A percentile compares a stretch with the other conserved stretches of the same genome.
Evolutionary conservation across 352 stramenopile species (phyloP).

Genomic region (Phytophthora cajani): DNA sequence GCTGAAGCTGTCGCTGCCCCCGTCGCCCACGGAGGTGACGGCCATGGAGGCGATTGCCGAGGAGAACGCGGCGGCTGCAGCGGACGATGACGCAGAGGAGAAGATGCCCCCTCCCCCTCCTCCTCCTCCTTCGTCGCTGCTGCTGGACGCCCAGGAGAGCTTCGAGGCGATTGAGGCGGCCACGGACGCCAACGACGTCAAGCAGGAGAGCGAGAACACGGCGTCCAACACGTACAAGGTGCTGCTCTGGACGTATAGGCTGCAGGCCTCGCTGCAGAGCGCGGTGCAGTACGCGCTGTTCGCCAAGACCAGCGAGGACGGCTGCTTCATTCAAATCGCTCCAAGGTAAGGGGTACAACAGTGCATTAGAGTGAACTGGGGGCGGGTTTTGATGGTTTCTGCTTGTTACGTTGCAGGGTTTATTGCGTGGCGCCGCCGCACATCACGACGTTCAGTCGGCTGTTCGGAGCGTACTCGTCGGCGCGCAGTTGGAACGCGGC

Average conservation of each 20-base stretch:
- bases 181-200: slow-evolving; percentile 56
- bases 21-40: slow-evolving; percentile 27
- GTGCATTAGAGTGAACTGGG: not conserved
- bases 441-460: slow-evolving; percentile 77
- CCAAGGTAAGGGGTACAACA: slow-evolving; percentile 48
- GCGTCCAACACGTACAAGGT: slow-evolving; percentile 75
- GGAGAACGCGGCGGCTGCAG: slow-evolving; percentile 32
- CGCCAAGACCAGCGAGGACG: slow-evolving; percentile 82
- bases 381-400: slow-evolving; percentile 5
- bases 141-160: slow-evolving; percentile 53
- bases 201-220: slow-evolving; percentile 81
- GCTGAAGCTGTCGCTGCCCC: slow-evolving; percentile 42
- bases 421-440: slow-evolving; percentile 83
- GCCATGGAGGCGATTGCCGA: slow-evolving; percentile 43
- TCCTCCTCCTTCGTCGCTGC: slow-evolving; percentile 21
- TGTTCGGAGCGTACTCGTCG: slow-evolving; percentile 71
- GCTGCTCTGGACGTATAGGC: slow-evolving; percentile 80
- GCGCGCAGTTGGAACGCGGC: slow-evolving; percentile 74
- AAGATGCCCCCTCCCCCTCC: slow-evolving; percentile 16
- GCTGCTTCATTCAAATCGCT: slow-evolving; percentile 83
- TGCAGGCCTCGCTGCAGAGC: slow-evolving; percentile 78
- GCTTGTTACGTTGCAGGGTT: slow-evolving; percentile 45
- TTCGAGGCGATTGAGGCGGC: slow-evolving; percentile 77
- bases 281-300: slow-evolving; percentile 80
- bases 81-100: slow-evolving; percentile 36